Base-by-base conservation (phyloP, 1,284 basidiomycete genomes). In the Cutaneotrichosporon curvatum region DNA sequence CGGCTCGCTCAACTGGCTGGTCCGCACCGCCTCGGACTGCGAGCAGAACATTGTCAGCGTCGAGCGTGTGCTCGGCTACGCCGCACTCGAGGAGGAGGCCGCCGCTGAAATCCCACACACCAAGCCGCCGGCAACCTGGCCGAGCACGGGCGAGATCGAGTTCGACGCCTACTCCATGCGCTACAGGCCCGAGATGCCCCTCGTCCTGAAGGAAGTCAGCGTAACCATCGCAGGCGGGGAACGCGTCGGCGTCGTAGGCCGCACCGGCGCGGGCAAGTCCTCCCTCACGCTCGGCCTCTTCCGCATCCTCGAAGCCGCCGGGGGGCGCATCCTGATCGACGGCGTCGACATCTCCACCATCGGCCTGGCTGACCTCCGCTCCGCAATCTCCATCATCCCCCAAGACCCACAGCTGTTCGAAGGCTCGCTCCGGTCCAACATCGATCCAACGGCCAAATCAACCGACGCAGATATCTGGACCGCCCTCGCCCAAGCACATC, bases 41-140 rank as follows among this genome's bases (percentile, higher is more conserved):
- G 91, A 95, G 70, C 87, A 89, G 67, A 94, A 92, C 63, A 85
- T 95, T 59, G 88, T 92, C 53, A 89, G 87, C 55, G 85, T 87
- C 8, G 87, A 88, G 68, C 72, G 78, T 43, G 74, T 79, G 3
- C 60, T 78, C 31, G 74, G 74, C 38, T 79, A 94, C 63, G 82
- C 84, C 22, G 75, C 83, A n/a, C 72, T 91, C n/a, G 64, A 74
- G 12, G 74, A 83, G 0, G 90, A 94, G 67, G 86, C 85, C 3
- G 81, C 87, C 0, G 79, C 79, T 51, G 83, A 86, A 55, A 74
- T 86, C 9, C 77, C 81, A 0, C 82, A 82, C 18, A 74, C 70
- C 19, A 78, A 82, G 50, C 84, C 85, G 0, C 67, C 74, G 8
- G 59, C 68, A 1, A 64, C 67, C 3, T 97, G 92, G 92, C 92